Evolutionary conservation across 1,284 basidiomycete species (phyloP).

Genomic region (Peniophora sp.): DNA sequence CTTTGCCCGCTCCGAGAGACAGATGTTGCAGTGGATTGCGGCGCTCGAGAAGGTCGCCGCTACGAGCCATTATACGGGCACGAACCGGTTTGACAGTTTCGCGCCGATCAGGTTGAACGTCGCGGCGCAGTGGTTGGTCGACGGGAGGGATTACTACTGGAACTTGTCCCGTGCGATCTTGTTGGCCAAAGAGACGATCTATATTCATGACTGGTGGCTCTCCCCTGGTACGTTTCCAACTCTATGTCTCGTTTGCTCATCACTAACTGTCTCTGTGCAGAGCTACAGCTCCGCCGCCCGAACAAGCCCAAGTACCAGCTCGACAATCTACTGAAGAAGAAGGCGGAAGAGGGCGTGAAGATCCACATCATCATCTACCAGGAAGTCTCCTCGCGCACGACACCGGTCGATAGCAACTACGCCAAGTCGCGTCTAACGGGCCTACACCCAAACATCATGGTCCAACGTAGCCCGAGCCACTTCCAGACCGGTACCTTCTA

Average conservation of each 20-base stretch:
- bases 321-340: slow-evolving; percentile 83
- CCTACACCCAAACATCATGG: slow-evolving; percentile 90
- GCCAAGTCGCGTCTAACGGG: slow-evolving; percentile 83
- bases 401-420: slow-evolving; percentile 89
- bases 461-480: slow-evolving; percentile 96
- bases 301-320: slow-evolving; percentile 83
- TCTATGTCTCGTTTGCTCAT: neutral
- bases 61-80: slow-evolving; percentile 73
- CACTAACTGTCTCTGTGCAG: slow-evolving; percentile 30
- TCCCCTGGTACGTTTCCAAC: slow-evolving; percentile 54
- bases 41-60: slow-evolving; percentile 81
- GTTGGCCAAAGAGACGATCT: slow-evolving; percentile 84
- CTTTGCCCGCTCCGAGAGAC: slow-evolving; percentile 85
- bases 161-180: slow-evolving; percentile 91
- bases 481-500: slow-evolving; percentile 97
- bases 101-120: slow-evolving; percentile 92
- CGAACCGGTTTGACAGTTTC: slow-evolving; percentile 90
- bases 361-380: slow-evolving; percentile 96
- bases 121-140: slow-evolving; percentile 97
- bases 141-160: slow-evolving; percentile 98
- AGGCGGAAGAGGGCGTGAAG: slow-evolving; percentile 95
- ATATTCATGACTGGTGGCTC: slow-evolving; percentile 96
- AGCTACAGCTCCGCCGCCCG: slow-evolving; percentile 80
- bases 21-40: slow-evolving; percentile 97
- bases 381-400: slow-evolving; percentile 96